Conservation (phyloP, 2,329 filamentous ascomycete genomes). For the Sclerotinia borealis region DNA sequence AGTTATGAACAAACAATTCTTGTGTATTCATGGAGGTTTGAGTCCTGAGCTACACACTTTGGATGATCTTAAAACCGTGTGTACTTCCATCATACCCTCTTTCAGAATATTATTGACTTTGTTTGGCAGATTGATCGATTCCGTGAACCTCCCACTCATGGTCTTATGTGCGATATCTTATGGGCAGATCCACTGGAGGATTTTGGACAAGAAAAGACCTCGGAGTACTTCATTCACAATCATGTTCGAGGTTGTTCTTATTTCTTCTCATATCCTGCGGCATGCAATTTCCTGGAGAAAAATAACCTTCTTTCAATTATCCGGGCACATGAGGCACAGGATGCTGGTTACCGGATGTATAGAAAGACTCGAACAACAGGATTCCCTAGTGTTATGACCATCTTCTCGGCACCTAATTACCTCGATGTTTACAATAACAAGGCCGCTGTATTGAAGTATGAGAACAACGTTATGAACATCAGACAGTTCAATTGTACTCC, state of each 20-base stretch:
- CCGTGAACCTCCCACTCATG: constrained; percentile 93
- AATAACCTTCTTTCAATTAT: constrained; percentile 98
- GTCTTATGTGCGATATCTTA: constrained; percentile 97
- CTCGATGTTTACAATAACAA: constrained; percentile 99
- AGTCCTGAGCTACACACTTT: constrained; percentile 94
- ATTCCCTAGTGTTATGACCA: constrained; percentile 99
- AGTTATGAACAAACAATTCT: constrained; percentile 99
- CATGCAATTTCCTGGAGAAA: constrained; percentile 96
- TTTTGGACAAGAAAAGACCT: constrained; percentile 97
- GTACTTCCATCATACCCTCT: constrained; percentile 30
- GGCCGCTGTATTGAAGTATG: constrained; percentile 96
- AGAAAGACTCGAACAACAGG: constrained; percentile 96
- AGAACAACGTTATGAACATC: constrained; percentile 99
- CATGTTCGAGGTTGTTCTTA: constrained; percentile 98
- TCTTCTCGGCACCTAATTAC: constrained; percentile 98
- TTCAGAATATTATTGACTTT: neutral
- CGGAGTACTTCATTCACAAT: constrained; percentile 96
- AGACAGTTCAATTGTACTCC: constrained; percentile 99
- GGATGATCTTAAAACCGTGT: constrained; percentile 82
- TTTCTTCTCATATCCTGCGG: constrained; percentile 97
- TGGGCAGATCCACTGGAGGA: constrained; percentile 98
- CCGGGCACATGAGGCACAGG: constrained; percentile 95
- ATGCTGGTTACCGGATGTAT: constrained; percentile 98
- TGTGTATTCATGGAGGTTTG: constrained; percentile 95
- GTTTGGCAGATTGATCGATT: constrained; percentile 80